These are phyloP conservation scores for Geotrichum citri-aurantii DNA, from an alignment of 1,139 yeast genomes.

Conservation along the genomic window DNA sequence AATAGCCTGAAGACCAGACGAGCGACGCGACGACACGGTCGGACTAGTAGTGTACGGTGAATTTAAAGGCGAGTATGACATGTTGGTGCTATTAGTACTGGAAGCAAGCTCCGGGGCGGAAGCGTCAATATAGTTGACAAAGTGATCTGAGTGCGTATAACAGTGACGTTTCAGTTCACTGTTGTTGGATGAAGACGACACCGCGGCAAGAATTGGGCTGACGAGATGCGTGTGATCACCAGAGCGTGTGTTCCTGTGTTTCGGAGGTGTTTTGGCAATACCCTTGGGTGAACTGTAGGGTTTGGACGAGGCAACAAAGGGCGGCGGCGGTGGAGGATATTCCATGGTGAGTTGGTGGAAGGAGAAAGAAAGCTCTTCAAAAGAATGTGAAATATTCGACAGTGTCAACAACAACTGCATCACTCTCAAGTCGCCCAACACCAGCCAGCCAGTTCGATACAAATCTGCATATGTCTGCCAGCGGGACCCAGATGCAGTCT, in stretches of 20 bases:
- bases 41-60: slow-evolving; percentile 4
- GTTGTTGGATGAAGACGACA: background rate
- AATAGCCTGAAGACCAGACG: slow-evolving; percentile 3
- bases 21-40: slow-evolving; percentile 1
- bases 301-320: background rate
- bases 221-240: background rate
- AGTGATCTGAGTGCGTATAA: background rate
- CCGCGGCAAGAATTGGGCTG: background rate
- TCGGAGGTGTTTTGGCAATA: background rate
- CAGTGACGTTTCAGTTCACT: background rate
- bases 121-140: background rate
- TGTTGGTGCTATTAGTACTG: background rate
- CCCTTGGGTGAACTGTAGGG: background rate
- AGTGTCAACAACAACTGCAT: background rate
- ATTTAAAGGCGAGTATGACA: slow-evolving; percentile 7
- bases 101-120: background rate
- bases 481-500: background rate
- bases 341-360: background rate
- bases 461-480: background rate
- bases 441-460: background rate
- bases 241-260: background rate
- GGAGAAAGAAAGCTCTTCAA: background rate
- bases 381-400: background rate
- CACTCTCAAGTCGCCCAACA: no score
- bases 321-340: background rate